Conservation (phyloP, 2,329 filamentous ascomycete species). For the Pseudogymnoascus destructans region DNA sequence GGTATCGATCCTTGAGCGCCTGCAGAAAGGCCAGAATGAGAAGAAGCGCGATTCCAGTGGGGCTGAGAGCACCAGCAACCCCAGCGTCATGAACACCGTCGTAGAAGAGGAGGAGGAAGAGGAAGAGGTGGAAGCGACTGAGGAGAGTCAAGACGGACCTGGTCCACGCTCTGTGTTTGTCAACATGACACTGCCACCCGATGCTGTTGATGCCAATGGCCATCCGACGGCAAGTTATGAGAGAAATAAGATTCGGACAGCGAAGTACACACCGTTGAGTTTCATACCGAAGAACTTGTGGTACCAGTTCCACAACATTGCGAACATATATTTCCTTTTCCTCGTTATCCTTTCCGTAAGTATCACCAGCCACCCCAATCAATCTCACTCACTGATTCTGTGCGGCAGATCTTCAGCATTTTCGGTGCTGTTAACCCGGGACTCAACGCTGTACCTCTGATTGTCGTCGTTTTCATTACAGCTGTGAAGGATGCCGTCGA, state of each 20-base stretch:
- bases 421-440: conserved; percentile 88
- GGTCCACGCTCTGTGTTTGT: conserved; percentile 58
- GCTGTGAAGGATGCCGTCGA: conserved; percentile 91
- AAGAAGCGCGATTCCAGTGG: conserved; percentile 48
- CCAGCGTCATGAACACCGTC: conserved; percentile 15
- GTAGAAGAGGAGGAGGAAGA: conserved; percentile 12
- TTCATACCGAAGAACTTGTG: conserved; percentile 95
- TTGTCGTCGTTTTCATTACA: conserved; percentile 80
- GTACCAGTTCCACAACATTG: conserved; percentile 97
- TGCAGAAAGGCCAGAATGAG: conserved; percentile 54
- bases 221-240: conserved; percentile 56
- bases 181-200: conserved; percentile 65
- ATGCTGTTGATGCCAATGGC: conserved; percentile 70
- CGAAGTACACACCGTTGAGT: conserved; percentile 90
- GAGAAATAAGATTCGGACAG: conserved; percentile 93
- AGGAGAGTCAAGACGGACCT: conserved; percentile 29
- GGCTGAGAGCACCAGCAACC: conserved; percentile 18
- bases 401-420: conserved; percentile 73
- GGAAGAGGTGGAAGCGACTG: conserved; percentile 23
- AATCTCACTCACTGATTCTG: conserved; percentile 16
- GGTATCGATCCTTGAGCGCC: conserved; percentile 64
- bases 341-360: conserved; percentile 87
- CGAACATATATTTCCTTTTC: conserved; percentile 97
- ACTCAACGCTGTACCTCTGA: conserved; percentile 78
- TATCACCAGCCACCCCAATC: conserved; percentile 18